phyloP scores from a whole-genome alignment of 2,329 filamentous ascomycete genomes.

The Passalora sequoiae region DNA sequence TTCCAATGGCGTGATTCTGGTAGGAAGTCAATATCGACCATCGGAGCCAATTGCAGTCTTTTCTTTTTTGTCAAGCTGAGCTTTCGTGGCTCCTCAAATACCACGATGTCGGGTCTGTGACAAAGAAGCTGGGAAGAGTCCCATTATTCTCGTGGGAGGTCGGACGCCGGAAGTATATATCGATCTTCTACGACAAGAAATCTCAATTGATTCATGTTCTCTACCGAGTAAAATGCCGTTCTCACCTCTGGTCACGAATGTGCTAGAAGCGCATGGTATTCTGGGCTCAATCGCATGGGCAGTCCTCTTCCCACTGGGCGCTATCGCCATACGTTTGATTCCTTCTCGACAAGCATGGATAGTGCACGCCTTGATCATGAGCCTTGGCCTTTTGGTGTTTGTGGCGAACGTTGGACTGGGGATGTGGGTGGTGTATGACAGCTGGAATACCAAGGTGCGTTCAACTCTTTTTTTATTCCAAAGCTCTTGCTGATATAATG shows the following conservation, averaged over 20 bases:
- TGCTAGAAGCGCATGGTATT: neutral
- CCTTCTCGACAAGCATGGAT: constrained; percentile 5
- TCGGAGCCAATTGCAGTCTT: no score
- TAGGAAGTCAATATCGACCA: no score
- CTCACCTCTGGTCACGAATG: neutral
- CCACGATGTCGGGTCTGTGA: no score
- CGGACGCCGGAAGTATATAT: no score
- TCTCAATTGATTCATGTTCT: no score
- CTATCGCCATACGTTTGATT: constrained; percentile 1
- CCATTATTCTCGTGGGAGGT: no score
- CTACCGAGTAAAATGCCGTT: no score
- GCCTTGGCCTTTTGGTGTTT: neutral
- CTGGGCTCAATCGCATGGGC: constrained; percentile 1
- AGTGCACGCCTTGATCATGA: constrained; percentile 5
- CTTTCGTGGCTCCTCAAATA: no score
- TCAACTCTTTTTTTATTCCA: neutral
- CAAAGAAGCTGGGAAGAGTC: no score
- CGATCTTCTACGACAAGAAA: no score
- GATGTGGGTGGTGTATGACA: neutral
- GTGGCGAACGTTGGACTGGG: constrained; percentile 2
- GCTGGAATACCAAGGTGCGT: neutral
- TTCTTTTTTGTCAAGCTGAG: no score
- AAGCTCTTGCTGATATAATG: neutral
- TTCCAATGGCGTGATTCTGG: no score
- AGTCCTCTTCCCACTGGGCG: constrained; percentile 5